Percentiles rank a stretch among this genome's conserved stretches.
These are phyloP conservation scores for Arthrobotrys musiformis DNA, from an alignment of 2,329 filamentous ascomycete species.

Conservation along the genomic window DNA sequence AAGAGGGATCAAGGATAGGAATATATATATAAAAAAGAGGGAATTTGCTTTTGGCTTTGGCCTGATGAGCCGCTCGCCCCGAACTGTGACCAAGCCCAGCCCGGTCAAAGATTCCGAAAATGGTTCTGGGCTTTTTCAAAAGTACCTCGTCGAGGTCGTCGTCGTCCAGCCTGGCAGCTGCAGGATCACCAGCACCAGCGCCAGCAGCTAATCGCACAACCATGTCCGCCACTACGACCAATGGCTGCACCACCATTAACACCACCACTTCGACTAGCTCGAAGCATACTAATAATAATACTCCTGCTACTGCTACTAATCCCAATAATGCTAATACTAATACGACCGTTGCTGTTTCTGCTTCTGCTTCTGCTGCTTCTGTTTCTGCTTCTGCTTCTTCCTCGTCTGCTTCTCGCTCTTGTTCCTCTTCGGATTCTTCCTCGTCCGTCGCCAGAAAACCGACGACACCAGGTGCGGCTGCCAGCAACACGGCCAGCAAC, in stretches of 20 bases:
- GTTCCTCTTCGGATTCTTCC: constrained; percentile 13
- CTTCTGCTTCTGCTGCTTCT: background rate
- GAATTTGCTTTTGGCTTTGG: constrained; percentile 10
- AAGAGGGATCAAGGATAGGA: no score
- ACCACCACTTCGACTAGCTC: constrained; percentile 1
- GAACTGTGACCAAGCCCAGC: constrained; percentile 19
- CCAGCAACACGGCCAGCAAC: constrained; percentile 33
- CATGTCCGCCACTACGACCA: constrained; percentile 9
- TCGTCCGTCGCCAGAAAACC: constrained; percentile 3
- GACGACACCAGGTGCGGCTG: constrained; percentile 29
- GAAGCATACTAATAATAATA: background rate
- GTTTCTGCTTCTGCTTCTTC: background rate
- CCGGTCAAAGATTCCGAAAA: constrained; percentile 50
- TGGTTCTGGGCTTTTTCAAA: constrained; percentile 55
- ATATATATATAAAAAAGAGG: background rate
- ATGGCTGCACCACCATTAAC: constrained; percentile 25
- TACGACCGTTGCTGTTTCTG: background rate
- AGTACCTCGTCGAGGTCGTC: constrained; percentile 49
- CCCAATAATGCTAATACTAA: constrained; percentile 9
- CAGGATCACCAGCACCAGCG: constrained; percentile 10
- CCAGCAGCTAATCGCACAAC: constrained; percentile 10
- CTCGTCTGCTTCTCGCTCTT: background rate
- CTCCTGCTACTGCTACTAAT: no score
- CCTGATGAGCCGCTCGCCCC: constrained; percentile 1
- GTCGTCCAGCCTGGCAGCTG: constrained; percentile 26